Evolutionary conservation across 371 early-diverging fungal species (phyloP).

Genomic region (Mucor racemosus): DNA sequence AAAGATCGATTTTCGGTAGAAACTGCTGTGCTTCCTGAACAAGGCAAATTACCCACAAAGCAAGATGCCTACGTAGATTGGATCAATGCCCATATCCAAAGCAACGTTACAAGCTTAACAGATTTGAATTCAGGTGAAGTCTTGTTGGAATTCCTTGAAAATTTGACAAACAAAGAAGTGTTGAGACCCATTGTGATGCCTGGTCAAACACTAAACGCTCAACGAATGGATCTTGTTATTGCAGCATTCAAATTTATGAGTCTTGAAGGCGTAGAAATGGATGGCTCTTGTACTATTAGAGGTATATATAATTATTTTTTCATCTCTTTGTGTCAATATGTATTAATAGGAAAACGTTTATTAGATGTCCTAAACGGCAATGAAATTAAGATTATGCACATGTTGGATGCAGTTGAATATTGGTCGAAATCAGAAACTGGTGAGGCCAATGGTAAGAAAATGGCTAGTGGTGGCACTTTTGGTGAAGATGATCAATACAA

Average conservation of each 20-base stretch:
- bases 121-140: conserved; percentile 58
- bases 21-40: not conserved
- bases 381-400: conserved; percentile 46
- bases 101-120: conserved; percentile 26
- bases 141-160: conserved; percentile 55
- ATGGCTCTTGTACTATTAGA: conserved; percentile 60
- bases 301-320: conserved; percentile 34
- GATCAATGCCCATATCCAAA: conserved; percentile 55
- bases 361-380: conserved; percentile 55
- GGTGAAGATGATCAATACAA: conserved; percentile 34
- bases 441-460: conserved; percentile 20
- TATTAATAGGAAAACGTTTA: not conserved
- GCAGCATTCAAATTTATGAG: conserved; percentile 69
- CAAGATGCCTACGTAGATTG: conserved; percentile 52
- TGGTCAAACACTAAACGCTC: conserved; percentile 34
- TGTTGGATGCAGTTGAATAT: conserved; percentile 47
- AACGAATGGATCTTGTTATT: conserved; percentile 55
- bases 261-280: conserved; percentile 58
- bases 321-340: not conserved
- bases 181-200: conserved; percentile 10
- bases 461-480: conserved; percentile 39
- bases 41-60: conserved; percentile 3
- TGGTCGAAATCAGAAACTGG: conserved; percentile 23
- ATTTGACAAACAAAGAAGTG: conserved; percentile 53
- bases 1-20: not conserved